Conservation (phyloP, 2,329 filamentous ascomycete genomes). For the Calonectria henricotiae region DNA sequence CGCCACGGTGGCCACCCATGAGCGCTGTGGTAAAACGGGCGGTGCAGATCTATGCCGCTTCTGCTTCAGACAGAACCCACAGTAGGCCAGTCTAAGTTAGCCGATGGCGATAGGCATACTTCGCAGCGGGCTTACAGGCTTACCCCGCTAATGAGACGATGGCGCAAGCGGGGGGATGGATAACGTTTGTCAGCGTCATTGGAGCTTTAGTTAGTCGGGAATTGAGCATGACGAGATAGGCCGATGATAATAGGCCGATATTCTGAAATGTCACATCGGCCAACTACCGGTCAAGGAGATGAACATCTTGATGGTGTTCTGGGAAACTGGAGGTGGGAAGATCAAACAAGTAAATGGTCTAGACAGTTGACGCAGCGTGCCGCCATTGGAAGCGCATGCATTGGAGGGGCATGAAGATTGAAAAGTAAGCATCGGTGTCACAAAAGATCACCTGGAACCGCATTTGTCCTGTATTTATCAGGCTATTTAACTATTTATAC, state of each 20-base stretch:
- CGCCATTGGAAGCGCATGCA: background rate
- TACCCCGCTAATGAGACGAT: slow-evolving; percentile 12
- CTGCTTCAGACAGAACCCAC: background rate
- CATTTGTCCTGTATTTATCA: background rate
- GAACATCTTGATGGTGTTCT: background rate
- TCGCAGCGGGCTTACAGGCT: background rate
- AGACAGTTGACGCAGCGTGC: background rate
- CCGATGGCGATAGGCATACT: slow-evolving; percentile 23
- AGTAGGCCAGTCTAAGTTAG: slow-evolving; percentile 15
- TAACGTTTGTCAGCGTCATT: slow-evolving; percentile 20
- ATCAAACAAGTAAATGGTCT: background rate
- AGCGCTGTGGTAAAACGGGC: background rate
- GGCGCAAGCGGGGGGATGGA: slow-evolving; percentile 6
- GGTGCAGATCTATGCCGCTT: background rate
- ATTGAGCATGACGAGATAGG: slow-evolving; percentile 9
- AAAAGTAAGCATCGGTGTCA: background rate
- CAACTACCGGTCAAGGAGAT: background rate
- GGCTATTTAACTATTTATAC: slow-evolving; percentile 1
- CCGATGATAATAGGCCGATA: slow-evolving; percentile 17
- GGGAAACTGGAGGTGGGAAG: background rate
- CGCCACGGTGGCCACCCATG: background rate
- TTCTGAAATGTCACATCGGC: background rate
- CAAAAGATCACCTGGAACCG: background rate
- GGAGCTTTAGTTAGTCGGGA: background rate
- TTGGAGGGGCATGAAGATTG: background rate